Evolutionary conservation across 2,329 filamentous ascomycete species (phyloP), one percentile per base, ranked within the genome.

Genomic region (Sporothrix humicola): DNA sequence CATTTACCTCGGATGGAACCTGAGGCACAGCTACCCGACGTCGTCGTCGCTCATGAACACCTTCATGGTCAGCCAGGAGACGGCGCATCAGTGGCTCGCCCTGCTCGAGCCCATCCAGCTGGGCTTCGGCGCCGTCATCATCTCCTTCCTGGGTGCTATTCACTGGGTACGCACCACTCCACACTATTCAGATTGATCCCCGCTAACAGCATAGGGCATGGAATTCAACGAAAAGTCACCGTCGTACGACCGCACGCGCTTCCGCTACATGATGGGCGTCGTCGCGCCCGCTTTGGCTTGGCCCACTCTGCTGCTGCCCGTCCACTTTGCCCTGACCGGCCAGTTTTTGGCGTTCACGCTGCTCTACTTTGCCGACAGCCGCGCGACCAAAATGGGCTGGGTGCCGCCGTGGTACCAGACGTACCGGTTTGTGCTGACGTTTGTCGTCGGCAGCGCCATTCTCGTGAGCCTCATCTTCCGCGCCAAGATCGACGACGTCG

Each of bases 371-470:
- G 90, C 90, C 74, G 95, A 98, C 80, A 86, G 92, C 8, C 88
- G 90, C 42, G 93, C 93, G 15, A 88, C 91, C 9, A 87, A 87
- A 70, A 85, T 86, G 56, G 95, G 94, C 77, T 96, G 93, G 91
- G 91, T 92, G 2, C 95, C 95, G 31, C 80, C 86, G 52, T 98
- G 95, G 95, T 98, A 97, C 81, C 88, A 87, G 74, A 92, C 91
- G 69, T 98, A 98, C 85, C 93, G 95, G 48, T 98, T 97, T 82
- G 91, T 97, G 9, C 86, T 98, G 78, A 98, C 95, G 1, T 95
- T 95, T 81, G 88, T 98, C 75, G 95, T 97, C 42, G 95, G 95
- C 54, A 85, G 89, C 59, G 91, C 92, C 76, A 95, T 98, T 77
- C 90, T 96, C 58, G 84, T 93, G 77, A 95, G 89, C 76, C 84